These are phyloP conservation scores for Karstenula rhodostoma DNA, from an alignment of 2,329 filamentous ascomycete genomes.

Conservation along the genomic window DNA sequence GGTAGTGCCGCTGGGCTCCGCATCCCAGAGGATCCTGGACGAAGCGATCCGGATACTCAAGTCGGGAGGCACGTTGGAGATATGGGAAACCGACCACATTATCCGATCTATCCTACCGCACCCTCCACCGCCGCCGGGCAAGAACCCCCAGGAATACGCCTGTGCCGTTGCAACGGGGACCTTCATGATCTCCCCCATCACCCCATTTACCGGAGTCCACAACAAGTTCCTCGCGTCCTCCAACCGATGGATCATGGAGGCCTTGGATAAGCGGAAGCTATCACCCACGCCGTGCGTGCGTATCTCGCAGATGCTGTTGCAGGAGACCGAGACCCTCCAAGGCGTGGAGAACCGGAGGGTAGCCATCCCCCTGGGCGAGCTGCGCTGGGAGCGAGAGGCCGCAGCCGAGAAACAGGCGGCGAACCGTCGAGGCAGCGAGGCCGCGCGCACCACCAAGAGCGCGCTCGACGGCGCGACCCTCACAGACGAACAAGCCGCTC, in stretches of 20 bases:
- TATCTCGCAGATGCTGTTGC: slow-evolving; percentile 78
- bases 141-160: slow-evolving; percentile 68
- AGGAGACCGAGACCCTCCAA: slow-evolving; percentile 76
- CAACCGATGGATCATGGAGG: slow-evolving; percentile 81
- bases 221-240: slow-evolving; percentile 86
- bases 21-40: slow-evolving; percentile 67
- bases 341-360: slow-evolving; percentile 78
- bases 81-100: slow-evolving; percentile 89
- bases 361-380: slow-evolving; percentile 84
- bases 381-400: slow-evolving; percentile 85
- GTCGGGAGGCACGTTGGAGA: slow-evolving; percentile 80
- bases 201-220: slow-evolving; percentile 79
- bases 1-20: slow-evolving; percentile 64
- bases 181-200: slow-evolving; percentile 83
- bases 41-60: slow-evolving; percentile 80
- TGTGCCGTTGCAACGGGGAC: slow-evolving; percentile 75
- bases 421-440: slow-evolving; percentile 66
- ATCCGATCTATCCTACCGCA: slow-evolving; percentile 85
- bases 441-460: slow-evolving; percentile 46
- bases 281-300: slow-evolving; percentile 79
- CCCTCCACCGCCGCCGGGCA: slow-evolving; percentile 66
- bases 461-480: slow-evolving; percentile 59
- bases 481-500: slow-evolving; percentile 73
- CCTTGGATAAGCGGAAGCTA: slow-evolving; percentile 75
- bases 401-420: slow-evolving; percentile 32